phyloP scores from a whole-genome alignment of 75 land plant genomes.

The Sequoia sempervirens region DNA sequence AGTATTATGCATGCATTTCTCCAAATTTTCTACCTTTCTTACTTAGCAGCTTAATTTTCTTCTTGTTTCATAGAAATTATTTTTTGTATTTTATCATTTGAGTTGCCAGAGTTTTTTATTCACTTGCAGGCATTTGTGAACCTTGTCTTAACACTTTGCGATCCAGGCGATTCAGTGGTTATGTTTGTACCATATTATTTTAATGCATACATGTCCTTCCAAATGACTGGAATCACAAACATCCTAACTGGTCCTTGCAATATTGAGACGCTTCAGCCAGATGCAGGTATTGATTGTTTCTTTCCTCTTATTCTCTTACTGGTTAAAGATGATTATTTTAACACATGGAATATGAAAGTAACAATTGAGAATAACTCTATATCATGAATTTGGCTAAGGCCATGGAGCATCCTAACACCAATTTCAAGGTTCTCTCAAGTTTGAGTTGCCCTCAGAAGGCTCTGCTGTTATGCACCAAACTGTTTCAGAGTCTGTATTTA shows the following conservation, averaged over 20 bases:
- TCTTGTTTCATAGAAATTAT: not conserved
- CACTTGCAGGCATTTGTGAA: constrained; percentile 83
- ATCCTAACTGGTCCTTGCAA: constrained; percentile 87
- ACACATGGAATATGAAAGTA: not conserved
- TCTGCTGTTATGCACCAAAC: not conserved
- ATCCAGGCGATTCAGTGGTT: constrained; percentile 93
- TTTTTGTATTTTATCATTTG: not conserved
- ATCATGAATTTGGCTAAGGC: not conserved
- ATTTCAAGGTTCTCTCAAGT: not conserved
- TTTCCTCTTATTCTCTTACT: not conserved
- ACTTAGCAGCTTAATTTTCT: not conserved
- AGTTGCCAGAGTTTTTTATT: not conserved
- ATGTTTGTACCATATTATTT: constrained; percentile 99
- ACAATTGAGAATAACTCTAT: not conserved
- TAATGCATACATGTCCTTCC: constrained; percentile 96
- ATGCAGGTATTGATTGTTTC: constrained; percentile 57
- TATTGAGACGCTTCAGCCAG: constrained; percentile 76
- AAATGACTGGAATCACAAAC: constrained; percentile 92
- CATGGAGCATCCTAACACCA: not conserved
- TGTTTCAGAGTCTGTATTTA: not conserved
- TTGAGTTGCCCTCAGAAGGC: not conserved
- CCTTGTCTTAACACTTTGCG: constrained; percentile 86
- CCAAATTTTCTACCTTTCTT: not conserved
- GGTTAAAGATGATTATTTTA: too few species aligned
- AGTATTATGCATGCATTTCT: not conserved